Percentiles rank a stretch among this genome's conserved stretches.
Evolutionary conservation across 2,329 filamentous ascomycete species (phyloP).

Genomic region (Tolypocladium pustulatum): DNA sequence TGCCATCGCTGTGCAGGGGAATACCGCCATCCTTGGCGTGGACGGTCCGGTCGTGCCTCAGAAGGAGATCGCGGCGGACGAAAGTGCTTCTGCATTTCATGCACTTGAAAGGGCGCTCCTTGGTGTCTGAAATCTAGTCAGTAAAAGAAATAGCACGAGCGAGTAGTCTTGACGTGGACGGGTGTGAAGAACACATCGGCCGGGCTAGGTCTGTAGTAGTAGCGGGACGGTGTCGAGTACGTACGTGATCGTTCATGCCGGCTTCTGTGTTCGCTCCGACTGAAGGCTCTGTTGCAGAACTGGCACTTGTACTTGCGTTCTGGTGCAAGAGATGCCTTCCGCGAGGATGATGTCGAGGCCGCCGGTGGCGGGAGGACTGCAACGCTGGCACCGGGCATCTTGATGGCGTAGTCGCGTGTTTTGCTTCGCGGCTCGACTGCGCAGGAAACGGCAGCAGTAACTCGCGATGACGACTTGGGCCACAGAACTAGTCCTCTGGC

Average conservation of each 20-base stretch:
- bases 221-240: conserved; percentile 28
- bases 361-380: conserved; percentile 53
- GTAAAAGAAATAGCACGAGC: not conserved
- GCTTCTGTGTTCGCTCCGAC: conserved; percentile 91
- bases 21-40: conserved; percentile 96
- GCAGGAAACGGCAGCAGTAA: conserved; percentile 13
- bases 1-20: conserved; percentile 87
- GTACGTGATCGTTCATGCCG: conserved; percentile 96
- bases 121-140: conserved; percentile 60
- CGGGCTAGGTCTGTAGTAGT: no score
- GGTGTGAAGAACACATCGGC: not conserved
- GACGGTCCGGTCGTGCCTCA: conserved; percentile 95
- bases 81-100: conserved; percentile 97
- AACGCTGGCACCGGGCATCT: conserved; percentile 63
- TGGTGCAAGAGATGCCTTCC: conserved; percentile 67
- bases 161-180: not conserved
- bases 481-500: conserved; percentile 12
- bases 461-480: conserved; percentile 13
- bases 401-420: conserved; percentile 27
- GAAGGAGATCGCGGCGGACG: conserved; percentile 88
- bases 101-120: conserved; percentile 98
- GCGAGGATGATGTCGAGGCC: conserved; percentile 58
- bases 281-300: conserved; percentile 96
- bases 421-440: conserved; percentile 6
- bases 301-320: conserved; percentile 99